Evolutionary conservation across 208 protist species (phyloP).

Genomic region (Trypanosoma platydactyli): DNA sequence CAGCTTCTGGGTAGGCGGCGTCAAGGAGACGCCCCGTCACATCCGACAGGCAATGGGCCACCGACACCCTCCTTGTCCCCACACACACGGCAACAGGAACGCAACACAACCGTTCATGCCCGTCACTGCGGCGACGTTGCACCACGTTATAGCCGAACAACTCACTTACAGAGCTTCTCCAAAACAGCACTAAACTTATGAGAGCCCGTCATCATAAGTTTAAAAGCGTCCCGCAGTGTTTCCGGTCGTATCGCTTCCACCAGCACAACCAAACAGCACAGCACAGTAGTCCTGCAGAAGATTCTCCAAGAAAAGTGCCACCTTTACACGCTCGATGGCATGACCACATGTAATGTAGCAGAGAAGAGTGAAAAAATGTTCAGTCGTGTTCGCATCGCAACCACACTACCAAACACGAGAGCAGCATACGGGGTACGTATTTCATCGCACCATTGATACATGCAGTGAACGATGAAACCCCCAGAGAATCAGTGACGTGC

Average conservation of each 20-base stretch:
- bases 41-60: slow-evolving; percentile 23
- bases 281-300: slow-evolving; percentile 60
- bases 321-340: slow-evolving; percentile 2
- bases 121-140: slow-evolving; percentile 8
- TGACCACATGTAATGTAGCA: slow-evolving; percentile 37
- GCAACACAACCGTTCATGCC: slow-evolving; percentile 23
- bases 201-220: slow-evolving; percentile 49
- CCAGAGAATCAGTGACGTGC: neutral
- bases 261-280: slow-evolving; percentile 58
- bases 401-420: slow-evolving; percentile 42
- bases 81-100: slow-evolving; percentile 34
- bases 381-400: slow-evolving; percentile 15
- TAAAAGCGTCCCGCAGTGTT: slow-evolving; percentile 44
- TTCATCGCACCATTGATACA: slow-evolving; percentile 43
- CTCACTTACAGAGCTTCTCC: slow-evolving; percentile 9
- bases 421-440: slow-evolving; percentile 47
- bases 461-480: neutral
- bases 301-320: slow-evolving; percentile 29
- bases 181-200: slow-evolving; percentile 15
- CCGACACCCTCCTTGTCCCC: slow-evolving; percentile 28
- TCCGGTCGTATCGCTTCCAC: slow-evolving; percentile 37
- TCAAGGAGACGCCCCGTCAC: slow-evolving; percentile 3
- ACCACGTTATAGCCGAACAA: neutral
- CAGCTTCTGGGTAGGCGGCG: slow-evolving; percentile 5
- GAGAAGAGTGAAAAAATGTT: slow-evolving; percentile 40